Evolutionary conservation across 2,329 filamentous ascomycete genomes (phyloP).

Genomic region (Aspergillus nomiae): DNA sequence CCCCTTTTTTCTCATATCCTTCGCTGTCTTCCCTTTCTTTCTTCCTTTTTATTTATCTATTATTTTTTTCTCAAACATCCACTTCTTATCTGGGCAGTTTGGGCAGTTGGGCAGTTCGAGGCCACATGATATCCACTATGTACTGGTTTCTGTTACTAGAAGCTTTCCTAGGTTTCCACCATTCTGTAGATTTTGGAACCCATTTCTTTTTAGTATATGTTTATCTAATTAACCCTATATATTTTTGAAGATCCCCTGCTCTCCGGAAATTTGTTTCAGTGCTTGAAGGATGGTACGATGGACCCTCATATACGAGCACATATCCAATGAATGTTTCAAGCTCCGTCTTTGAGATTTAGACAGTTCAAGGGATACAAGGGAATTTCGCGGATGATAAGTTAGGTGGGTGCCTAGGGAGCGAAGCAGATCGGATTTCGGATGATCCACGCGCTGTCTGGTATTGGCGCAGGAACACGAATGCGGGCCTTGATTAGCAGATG

Average conservation of each 20-base stretch:
- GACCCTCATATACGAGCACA: not conserved
- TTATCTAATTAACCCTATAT: not conserved
- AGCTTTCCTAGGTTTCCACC: slow-evolving; percentile 1
- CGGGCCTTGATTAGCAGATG: not conserved
- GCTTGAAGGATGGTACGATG: not conserved
- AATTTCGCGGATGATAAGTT: not conserved
- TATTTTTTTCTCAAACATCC: not conserved
- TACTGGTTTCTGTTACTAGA: slow-evolving; percentile 7
- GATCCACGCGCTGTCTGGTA: slow-evolving; percentile 6
- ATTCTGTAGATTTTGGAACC: not conserved
- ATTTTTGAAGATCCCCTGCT: not conserved
- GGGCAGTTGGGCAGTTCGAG: slow-evolving; percentile 1
- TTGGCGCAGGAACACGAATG: slow-evolving; percentile 11
- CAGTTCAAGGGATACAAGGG: not conserved
- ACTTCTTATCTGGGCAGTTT: not conserved
- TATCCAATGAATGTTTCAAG: not conserved
- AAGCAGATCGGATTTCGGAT: slow-evolving; percentile 6
- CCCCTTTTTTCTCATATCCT: slow-evolving; percentile 8
- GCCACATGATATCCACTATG: slow-evolving; percentile 16
- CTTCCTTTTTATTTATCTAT: too few relatives aligned
- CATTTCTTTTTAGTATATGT: not conserved
- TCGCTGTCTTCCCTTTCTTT: slow-evolving; percentile 2
- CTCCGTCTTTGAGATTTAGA: not conserved
- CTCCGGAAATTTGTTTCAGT: not conserved
- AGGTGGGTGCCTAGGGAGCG: not conserved